Conservation (phyloP, 108 stramenopile species). For the Fistulifera pelliculosa region DNA sequence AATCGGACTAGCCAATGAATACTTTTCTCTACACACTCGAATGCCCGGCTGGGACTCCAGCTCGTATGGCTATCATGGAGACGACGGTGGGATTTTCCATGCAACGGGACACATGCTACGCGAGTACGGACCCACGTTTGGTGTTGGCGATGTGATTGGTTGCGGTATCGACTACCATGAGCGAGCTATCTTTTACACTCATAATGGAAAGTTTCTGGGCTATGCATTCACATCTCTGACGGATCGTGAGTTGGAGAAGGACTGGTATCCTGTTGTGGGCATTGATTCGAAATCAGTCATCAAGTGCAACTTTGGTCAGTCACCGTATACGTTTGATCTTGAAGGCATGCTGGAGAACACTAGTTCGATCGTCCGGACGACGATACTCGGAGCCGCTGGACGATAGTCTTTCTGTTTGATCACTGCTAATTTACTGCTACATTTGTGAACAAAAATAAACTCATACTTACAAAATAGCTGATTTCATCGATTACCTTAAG, state of each 20-base stretch:
- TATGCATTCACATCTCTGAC: slow-evolving; percentile 51
- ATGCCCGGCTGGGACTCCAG: slow-evolving; percentile 83
- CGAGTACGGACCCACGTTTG: slow-evolving; percentile 59
- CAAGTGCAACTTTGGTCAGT: slow-evolving; percentile 42
- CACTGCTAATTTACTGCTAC: no score
- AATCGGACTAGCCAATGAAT: slow-evolving; percentile 48
- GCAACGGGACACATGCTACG: slow-evolving; percentile 51
- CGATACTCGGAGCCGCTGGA: no score
- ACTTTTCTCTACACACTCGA: slow-evolving; percentile 32
- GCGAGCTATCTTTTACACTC: slow-evolving; percentile 65
- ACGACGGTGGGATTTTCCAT: slow-evolving; percentile 80
- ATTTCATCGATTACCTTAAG: no score
- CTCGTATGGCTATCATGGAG: slow-evolving; percentile 74
- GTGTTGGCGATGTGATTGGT: slow-evolving; percentile 77
- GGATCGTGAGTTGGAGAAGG: slow-evolving; percentile 14
- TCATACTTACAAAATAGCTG: no score
- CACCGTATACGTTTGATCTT: no score
- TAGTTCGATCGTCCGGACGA: no score
- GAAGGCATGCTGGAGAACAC: no score
- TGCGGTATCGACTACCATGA: slow-evolving; percentile 69
- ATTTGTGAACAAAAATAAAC: no score
- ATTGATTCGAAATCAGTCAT: slow-evolving; percentile 59
- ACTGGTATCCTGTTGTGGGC: slow-evolving; percentile 70
- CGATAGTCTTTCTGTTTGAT: no score
- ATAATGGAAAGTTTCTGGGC: slow-evolving; percentile 78